These are phyloP conservation scores for Clavaria fumosa DNA, from an alignment of 768 basidiomycete genomes.

Conservation along the genomic window DNA sequence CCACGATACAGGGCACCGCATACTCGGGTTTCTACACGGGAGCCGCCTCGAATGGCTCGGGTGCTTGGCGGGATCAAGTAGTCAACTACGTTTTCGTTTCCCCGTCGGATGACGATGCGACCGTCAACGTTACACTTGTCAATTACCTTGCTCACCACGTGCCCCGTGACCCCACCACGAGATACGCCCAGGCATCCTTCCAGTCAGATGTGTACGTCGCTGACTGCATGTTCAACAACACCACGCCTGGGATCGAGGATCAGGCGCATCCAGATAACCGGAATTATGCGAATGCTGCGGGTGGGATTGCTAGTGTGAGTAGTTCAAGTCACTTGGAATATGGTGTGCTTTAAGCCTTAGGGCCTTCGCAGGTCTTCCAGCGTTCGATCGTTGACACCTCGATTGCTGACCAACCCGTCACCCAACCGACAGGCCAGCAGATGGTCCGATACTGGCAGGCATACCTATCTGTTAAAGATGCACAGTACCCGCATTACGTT, in stretches of 20 bases:
- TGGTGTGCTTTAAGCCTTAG: background rate
- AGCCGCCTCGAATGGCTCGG: conserved; percentile 4
- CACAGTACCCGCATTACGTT: background rate
- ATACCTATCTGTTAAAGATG: conserved; percentile 9
- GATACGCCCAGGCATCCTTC: conserved; percentile 7
- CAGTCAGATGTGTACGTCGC: conserved; percentile 10
- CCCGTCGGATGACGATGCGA: background rate
- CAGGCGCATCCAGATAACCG: conserved; percentile 7
- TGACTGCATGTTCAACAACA: conserved; percentile 9
- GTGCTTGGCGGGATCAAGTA: conserved; percentile 5
- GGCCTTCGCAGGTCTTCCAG: background rate
- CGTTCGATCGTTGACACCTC: background rate
- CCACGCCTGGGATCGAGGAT: conserved; percentile 1
- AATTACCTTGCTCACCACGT: conserved; percentile 9
- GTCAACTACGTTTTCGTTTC: conserved; percentile 8
- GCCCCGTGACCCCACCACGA: background rate
- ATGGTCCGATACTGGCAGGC: conserved; percentile 11
- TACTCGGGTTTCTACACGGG: conserved; percentile 7
- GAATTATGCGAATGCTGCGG: background rate
- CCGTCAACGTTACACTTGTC: conserved; percentile 9
- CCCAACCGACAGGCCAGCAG: conserved; percentile 10
- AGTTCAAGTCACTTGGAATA: background rate
- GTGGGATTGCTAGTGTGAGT: background rate
- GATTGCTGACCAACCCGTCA: background rate
- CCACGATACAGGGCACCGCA: conserved; percentile 3